phyloP scores from a whole-genome alignment of 345 rosid genomes.

The Streptanthus diversifolius region DNA sequence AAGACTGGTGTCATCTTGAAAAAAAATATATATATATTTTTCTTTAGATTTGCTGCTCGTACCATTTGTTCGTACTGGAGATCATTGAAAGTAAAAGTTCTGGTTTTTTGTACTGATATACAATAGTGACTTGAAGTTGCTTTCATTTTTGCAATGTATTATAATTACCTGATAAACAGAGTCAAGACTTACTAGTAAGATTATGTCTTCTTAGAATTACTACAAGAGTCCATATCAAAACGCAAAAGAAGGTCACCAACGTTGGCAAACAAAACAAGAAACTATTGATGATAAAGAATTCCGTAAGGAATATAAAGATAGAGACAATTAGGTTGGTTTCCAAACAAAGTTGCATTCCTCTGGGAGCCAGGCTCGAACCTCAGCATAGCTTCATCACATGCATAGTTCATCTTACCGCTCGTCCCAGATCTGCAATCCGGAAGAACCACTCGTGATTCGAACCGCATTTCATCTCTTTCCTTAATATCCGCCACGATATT shows the following conservation, averaged over 20 bases:
- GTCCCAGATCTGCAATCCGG: neutral
- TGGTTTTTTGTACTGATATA: neutral
- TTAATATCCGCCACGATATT: neutral
- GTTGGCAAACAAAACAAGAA: neutral
- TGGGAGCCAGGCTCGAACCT: neutral
- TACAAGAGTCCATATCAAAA: too few relatives aligned
- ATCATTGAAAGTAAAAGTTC: neutral
- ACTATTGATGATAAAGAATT: neutral
- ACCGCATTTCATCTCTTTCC: neutral
- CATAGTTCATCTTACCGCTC: neutral
- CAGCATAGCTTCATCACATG: neutral
- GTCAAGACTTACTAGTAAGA: too few relatives aligned
- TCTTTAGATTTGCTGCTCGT: too few relatives aligned
- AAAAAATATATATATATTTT: too few relatives aligned
- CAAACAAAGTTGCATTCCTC: neutral
- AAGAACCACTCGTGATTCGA: neutral
- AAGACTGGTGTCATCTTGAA: neutral
- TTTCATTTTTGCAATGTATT: too few relatives aligned
- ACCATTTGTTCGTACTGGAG: neutral
- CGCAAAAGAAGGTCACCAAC: neutral
- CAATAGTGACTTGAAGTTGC: neutral
- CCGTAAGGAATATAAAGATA: neutral
- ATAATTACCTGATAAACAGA: too few relatives aligned
- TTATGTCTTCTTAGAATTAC: too few relatives aligned
- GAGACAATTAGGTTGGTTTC: neutral